Evolutionary conservation across 106 monocot species (phyloP), one percentile per base, ranked within the genome.

Genomic region (Allium cepa): DNA sequence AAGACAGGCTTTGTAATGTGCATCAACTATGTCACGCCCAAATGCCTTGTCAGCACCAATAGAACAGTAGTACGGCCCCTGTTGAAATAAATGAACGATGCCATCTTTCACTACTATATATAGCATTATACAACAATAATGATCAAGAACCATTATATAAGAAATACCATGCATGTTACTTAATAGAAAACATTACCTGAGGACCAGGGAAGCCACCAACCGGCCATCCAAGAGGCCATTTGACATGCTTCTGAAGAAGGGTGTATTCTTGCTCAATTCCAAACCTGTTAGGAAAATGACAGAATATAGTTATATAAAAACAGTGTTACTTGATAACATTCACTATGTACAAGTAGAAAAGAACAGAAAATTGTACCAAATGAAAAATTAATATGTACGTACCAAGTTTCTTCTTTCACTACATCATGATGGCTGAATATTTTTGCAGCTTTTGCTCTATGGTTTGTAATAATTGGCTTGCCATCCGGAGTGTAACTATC

Each of bases 11-110:
- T 92, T 92, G 82, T 92, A 92, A 49, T 92, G 92, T 9, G 88
- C 77, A 74, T 92, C 88, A 4, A 92, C 92, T 9, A 92, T 72
- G 53, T 88, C 92, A 11, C 92, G 79, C 0, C 88, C 88, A 11
- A 85, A 92, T 6, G 92, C 72, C 69, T 92, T 92, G 61, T 92
- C 85, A 2, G 80, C 88, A 63, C 92, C 92, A 4, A 50, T 69
- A 9, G 76, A 68, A 22, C 93, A 93, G 66, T 93, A 93, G 56
- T 93, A 93, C 26, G 93, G 93, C 46, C 93, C 93, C 93, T 93
- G 69, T 11, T 11, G 52, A 59, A 9, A 59, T 17, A 59, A 17
- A 59, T 10, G 36, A 36, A 36, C 36, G 5, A 36, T 36, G 36
- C 36, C 36, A 36, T 5, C 36, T 36, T 36, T 4, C 36, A 36